Evolutionary conservation across 1,284 basidiomycete genomes (phyloP).

Genomic region (Ustilago xerochloae): DNA sequence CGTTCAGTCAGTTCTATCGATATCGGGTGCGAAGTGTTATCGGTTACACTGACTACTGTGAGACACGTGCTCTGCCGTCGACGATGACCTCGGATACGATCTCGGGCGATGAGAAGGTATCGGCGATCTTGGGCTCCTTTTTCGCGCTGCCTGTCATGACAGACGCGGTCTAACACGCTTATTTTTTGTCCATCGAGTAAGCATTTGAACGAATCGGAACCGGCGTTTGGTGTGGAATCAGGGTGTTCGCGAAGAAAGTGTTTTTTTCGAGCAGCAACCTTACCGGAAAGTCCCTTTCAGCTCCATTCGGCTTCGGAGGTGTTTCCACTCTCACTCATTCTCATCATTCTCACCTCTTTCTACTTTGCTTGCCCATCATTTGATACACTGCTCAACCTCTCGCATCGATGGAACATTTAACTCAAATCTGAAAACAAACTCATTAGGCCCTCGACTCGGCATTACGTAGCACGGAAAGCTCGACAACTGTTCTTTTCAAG

Average conservation of each 20-base stretch:
- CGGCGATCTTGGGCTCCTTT: neutral
- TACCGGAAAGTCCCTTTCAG: conserved; percentile 4
- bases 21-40: conserved; percentile 3
- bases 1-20: neutral
- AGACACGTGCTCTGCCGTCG: neutral
- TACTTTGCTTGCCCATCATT: too few species aligned
- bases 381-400: too few species aligned
- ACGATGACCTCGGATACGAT: neutral
- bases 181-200: neutral
- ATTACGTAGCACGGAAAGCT: too few species aligned
- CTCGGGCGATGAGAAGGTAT: neutral
- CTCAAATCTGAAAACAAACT: too few species aligned
- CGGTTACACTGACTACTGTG: neutral
- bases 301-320: neutral
- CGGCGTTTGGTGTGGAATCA: conserved; percentile 13
- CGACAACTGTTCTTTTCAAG: too few species aligned
- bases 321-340: neutral
- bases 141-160: neutral
- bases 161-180: neutral
- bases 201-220: conserved; percentile 11
- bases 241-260: conserved; percentile 39
- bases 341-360: neutral
- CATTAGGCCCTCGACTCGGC: too few species aligned
- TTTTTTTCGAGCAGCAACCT: conserved; percentile 6
- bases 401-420: too few species aligned